These are phyloP conservation scores for Paspalum notatum DNA, from an alignment of 176 grass and related monocot species.

Conservation along the genomic window DNA sequence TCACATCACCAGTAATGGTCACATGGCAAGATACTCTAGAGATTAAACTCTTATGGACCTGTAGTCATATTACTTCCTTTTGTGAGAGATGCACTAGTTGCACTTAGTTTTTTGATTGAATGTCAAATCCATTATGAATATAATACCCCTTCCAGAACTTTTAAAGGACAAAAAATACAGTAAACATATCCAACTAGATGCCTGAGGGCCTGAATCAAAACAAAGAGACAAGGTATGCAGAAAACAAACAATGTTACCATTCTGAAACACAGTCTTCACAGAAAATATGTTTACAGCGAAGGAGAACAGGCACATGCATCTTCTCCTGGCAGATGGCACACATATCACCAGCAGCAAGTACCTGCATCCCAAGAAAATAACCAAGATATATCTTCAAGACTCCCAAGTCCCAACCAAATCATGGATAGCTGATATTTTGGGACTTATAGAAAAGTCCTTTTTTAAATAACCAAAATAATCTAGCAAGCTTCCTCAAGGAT, in stretches of 20 bases:
- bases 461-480: conserved; percentile 11
- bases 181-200: conserved; percentile 27
- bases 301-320: conserved; percentile 83
- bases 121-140: background rate
- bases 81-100: background rate
- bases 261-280: conserved; percentile 94
- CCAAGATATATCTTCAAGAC: conserved; percentile 6
- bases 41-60: background rate
- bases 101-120: conserved; percentile 1
- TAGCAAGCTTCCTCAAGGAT: conserved; percentile 13
- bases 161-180: conserved; percentile 8
- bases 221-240: conserved; percentile 5
- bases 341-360: conserved; percentile 81
- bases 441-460: background rate
- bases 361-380: conserved; percentile 51
- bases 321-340: conserved; percentile 98
- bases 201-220: background rate
- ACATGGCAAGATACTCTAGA: background rate
- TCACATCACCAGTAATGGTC: background rate
- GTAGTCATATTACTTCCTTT: background rate
- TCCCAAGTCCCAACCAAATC: background rate
- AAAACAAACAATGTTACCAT: conserved; percentile 61
- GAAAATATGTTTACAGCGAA: conserved; percentile 98
- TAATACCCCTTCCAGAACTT: conserved; percentile 18
- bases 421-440: background rate